Percentiles rank a stretch among this genome's conserved stretches.
Conservation (phyloP, 2,329 filamentous ascomycete genomes). For the Cladosporium sp. region DNA sequence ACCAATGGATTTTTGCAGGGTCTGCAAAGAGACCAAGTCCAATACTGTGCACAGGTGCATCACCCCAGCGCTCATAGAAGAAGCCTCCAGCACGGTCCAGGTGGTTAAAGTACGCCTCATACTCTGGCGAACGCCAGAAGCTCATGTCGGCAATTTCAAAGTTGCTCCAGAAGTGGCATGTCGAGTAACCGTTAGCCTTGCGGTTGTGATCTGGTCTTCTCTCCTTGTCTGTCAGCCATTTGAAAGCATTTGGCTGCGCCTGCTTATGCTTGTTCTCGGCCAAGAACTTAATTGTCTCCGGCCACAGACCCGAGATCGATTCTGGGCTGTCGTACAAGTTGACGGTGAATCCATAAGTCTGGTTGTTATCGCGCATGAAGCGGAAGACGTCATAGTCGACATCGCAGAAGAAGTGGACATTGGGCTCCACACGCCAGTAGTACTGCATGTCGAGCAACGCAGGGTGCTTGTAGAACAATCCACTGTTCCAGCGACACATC, state of each 20-base stretch:
- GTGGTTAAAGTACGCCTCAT: constrained; percentile 95
- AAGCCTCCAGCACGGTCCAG: constrained; percentile 91
- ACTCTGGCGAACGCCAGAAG: constrained; percentile 86
- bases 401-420: constrained; percentile 98
- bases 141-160: constrained; percentile 93
- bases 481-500: constrained; percentile 99
- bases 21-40: constrained; percentile 91
- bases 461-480: constrained; percentile 95
- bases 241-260: constrained; percentile 77
- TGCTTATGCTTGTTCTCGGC: constrained; percentile 72
- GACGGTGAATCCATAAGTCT: constrained; percentile 98
- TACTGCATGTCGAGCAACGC: constrained; percentile 77
- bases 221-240: constrained; percentile 77
- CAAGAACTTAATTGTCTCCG: constrained; percentile 89
- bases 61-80: constrained; percentile 98
- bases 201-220: constrained; percentile 74
- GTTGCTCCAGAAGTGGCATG: constrained; percentile 99
- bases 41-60: constrained; percentile 94
- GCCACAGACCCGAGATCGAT: constrained; percentile 85
- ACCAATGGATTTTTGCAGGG: constrained; percentile 88
- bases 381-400: constrained; percentile 98
- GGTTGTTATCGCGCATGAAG: constrained; percentile 97
- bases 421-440: constrained; percentile 98
- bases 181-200: constrained; percentile 88
- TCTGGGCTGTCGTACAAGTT: constrained; percentile 90